phyloP scores from a whole-genome alignment of 345 rosid genomes.

The Gossypium bickii region DNA sequence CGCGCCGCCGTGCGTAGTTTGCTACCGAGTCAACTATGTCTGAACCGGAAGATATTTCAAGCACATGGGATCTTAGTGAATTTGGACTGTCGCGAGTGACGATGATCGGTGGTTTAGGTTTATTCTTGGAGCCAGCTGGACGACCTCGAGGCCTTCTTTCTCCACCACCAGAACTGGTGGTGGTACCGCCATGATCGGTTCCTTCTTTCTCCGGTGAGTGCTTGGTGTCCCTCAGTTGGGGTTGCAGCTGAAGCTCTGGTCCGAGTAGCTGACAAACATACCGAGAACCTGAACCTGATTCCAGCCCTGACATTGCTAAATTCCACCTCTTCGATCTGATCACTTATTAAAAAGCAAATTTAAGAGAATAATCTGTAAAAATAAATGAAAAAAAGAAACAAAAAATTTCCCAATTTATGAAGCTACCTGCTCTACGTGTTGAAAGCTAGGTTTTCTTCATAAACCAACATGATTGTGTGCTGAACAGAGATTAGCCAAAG shows the following conservation, averaged over 20 bases:
- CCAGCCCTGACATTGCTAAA: conserved; percentile 37
- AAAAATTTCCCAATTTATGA: neutral
- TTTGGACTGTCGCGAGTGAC: conserved; percentile 65
- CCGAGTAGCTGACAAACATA: conserved; percentile 50
- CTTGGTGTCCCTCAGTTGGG: conserved; percentile 18
- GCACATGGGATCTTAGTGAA: conserved; percentile 57
- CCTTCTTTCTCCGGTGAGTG: conserved; percentile 31
- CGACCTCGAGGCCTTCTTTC: conserved; percentile 65
- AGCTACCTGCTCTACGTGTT: neutral
- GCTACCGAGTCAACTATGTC: conserved; percentile 55
- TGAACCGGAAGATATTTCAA: conserved; percentile 54
- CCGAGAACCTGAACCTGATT: conserved; percentile 20
- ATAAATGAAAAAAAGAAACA: conserved; percentile 18
- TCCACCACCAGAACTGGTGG: conserved; percentile 29
- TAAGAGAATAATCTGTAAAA: conserved; percentile 18
- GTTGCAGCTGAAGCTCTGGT: conserved; percentile 38
- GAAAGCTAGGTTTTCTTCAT: neutral
- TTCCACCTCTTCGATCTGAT: conserved; percentile 3
- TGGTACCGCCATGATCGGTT: conserved; percentile 35
- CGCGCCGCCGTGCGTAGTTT: conserved; percentile 51
- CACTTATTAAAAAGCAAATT: conserved; percentile 8
- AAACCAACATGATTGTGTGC: neutral
- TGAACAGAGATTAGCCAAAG: neutral
- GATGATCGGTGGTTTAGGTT: conserved; percentile 61
- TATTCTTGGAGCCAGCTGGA: conserved; percentile 71